These are phyloP conservation scores for Fusarium veterinarium DNA, from an alignment of 2,329 filamentous ascomycete genomes.

Conservation along the genomic window DNA sequence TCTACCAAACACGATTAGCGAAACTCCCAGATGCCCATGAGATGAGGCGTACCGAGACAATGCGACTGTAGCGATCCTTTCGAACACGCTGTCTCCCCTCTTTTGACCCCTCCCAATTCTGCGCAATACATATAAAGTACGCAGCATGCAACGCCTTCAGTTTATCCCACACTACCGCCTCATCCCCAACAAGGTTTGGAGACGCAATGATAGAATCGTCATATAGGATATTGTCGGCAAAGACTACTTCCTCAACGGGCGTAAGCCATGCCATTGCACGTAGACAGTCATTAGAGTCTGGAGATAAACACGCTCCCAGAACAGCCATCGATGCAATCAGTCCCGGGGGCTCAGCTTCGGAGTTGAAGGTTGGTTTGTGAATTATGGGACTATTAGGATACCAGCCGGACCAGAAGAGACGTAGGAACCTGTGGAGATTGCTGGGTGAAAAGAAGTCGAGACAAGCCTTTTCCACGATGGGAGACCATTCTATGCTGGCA, in stretches of 20 bases:
- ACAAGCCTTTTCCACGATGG: not conserved
- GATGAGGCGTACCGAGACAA: not conserved
- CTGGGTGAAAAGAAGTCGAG: not conserved
- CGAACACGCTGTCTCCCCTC: not conserved
- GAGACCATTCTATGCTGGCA: not conserved
- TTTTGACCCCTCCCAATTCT: not conserved
- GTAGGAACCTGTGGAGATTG: not conserved
- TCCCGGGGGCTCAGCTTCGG: not conserved
- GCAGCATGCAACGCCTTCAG: not conserved
- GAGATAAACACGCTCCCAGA: not conserved
- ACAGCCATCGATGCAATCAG: not conserved
- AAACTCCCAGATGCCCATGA: rapidly evolving
- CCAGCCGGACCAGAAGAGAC: not conserved
- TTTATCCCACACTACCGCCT: not conserved
- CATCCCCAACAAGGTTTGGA: not conserved
- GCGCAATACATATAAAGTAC: not conserved
- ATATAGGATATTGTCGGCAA: not conserved
- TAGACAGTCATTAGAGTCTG: not conserved
- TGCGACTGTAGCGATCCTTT: not conserved
- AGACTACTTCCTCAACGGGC: not conserved
- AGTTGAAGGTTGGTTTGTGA: not conserved
- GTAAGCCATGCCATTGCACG: not conserved
- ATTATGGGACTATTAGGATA: not conserved
- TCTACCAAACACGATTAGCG: not conserved
- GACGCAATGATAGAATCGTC: not conserved